Conservation (phyloP, 345 rosid genomes). For the sweet orange (Citrus sinensis) region DNA sequence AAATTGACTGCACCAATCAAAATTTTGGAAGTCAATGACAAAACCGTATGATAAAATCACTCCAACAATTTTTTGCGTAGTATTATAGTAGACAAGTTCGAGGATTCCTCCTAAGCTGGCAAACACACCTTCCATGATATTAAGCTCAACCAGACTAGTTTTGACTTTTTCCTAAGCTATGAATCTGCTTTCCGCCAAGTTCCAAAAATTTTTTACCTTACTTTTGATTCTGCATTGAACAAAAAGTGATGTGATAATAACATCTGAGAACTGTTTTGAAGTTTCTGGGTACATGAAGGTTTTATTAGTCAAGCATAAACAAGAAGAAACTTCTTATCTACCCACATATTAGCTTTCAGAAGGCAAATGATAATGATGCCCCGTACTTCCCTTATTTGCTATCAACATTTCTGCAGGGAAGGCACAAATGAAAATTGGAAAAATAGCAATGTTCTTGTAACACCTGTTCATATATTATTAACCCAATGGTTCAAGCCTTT, state of each 20-base stretch:
- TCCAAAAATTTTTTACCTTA: background rate
- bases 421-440: conserved; percentile 5
- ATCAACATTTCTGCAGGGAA: background rate
- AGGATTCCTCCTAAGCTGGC: too few relatives aligned
- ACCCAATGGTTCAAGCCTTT: conserved; percentile 22
- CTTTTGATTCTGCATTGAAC: background rate
- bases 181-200: background rate
- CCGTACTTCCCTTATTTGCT: background rate
- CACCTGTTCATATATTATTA: conserved; percentile 32
- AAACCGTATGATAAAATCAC: background rate
- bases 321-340: background rate
- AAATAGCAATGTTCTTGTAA: conserved; percentile 12
- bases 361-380: background rate
- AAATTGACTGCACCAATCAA: background rate
- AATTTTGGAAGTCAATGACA: background rate
- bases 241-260: background rate
- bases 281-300: background rate
- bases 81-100: too few relatives aligned
- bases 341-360: background rate
- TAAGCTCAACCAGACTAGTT: background rate
- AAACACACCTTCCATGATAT: background rate
- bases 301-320: background rate
- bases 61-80: too few relatives aligned
- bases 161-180: background rate
- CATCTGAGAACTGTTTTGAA: background rate